These are phyloP conservation scores for Suillus cothurnatus DNA, from an alignment of 768 basidiomycete genomes.

Conservation along the genomic window DNA sequence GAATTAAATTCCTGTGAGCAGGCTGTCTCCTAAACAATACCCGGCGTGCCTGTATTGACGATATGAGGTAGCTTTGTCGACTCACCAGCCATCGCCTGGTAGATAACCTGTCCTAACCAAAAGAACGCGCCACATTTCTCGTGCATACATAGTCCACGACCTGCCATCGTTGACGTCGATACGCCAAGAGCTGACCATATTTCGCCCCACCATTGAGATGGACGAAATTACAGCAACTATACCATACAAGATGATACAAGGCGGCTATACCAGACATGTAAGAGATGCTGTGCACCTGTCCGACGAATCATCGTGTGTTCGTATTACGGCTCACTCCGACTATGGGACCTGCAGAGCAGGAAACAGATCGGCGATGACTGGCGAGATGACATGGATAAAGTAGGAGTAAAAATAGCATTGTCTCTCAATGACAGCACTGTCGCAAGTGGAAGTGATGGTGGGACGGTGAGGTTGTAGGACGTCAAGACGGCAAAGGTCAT, in stretches of 20 bases:
- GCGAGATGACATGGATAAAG: not conserved
- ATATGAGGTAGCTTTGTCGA: not conserved
- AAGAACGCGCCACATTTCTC: not conserved
- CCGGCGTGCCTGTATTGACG: not conserved
- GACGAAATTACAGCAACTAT: not conserved
- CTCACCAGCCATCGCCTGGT: not conserved
- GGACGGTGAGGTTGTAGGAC: not conserved
- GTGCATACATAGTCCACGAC: not conserved
- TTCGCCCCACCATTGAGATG: not conserved
- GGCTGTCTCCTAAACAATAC: not conserved
- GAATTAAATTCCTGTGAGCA: not conserved
- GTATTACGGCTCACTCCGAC: not conserved
- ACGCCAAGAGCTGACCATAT: not conserved
- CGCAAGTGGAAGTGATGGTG: not conserved
- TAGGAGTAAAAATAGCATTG: not conserved
- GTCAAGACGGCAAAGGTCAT: not conserved
- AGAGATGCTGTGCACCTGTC: not conserved
- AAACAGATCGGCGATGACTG: not conserved
- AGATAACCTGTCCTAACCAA: not conserved
- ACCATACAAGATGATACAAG: not conserved
- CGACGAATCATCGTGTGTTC: not conserved
- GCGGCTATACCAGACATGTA: not conserved
- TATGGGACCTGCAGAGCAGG: not conserved
- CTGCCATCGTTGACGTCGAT: not conserved
- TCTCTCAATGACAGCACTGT: not conserved